A percentile compares a stretch with the other conserved stretches of the same genome.
These are phyloP conservation scores for Septoria linicola DNA, from an alignment of 2,329 filamentous ascomycete genomes.

Conservation along the genomic window DNA sequence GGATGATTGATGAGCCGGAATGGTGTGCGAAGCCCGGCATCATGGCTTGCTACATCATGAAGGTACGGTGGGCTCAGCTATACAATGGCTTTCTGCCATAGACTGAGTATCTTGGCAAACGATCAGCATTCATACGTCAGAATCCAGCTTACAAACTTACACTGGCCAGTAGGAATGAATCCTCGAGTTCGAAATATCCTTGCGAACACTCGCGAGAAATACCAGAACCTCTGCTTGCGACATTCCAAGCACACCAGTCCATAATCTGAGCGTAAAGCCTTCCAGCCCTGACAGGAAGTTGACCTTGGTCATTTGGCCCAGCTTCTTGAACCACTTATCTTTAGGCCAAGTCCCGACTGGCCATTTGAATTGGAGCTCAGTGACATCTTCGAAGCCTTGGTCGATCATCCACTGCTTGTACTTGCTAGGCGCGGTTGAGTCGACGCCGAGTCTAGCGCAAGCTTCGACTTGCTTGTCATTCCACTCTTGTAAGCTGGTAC, in stretches of 20 bases:
- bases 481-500: conserved; percentile 26
- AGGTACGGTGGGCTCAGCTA: background rate
- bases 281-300: conserved; percentile 42
- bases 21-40: too few relatives aligned
- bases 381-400: conserved; percentile 28
- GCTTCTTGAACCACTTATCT: conserved; percentile 26
- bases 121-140: background rate
- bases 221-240: conserved; percentile 8
- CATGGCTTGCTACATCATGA: too few relatives aligned
- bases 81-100: conserved; percentile 6
- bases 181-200: conserved; percentile 8
- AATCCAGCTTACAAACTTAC: background rate
- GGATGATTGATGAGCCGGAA: too few relatives aligned
- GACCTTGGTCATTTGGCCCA: conserved; percentile 18
- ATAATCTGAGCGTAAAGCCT: conserved; percentile 31
- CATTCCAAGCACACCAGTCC: conserved; percentile 10
- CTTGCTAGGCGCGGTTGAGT: conserved; percentile 8
- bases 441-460: conserved; percentile 8
- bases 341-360: conserved; percentile 28
- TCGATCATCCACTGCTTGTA: conserved; percentile 17
- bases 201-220: conserved; percentile 12
- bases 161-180: conserved; percentile 18
- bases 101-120: conserved; percentile 5
- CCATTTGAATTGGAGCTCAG: conserved; percentile 22
- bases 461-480: conserved; percentile 20